Base-by-base conservation (phyloP, 1,284 basidiomycete species). In the Irpex sp. region DNA sequence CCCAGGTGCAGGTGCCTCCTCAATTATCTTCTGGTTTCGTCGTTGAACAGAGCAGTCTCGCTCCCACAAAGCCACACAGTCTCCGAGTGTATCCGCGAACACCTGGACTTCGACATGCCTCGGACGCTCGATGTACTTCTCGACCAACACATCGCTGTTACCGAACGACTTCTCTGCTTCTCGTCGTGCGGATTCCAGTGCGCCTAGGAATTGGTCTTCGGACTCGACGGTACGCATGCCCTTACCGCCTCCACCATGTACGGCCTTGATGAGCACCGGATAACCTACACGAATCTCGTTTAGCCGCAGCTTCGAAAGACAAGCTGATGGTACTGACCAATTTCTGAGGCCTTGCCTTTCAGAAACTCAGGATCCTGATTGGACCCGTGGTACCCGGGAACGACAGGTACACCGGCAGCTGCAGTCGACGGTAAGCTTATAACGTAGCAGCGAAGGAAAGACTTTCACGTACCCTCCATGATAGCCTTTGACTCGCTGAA, bases 171-270 rank as follows among this genome's bases (percentile, higher is more conserved):
- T 95, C 58, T 82, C 72, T 0, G 93, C 91, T 75, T 98, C 96
- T 51, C 96, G 84, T 72, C 93, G 86, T 0, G 95, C 96, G 33
- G 90, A 91, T 49, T 82, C 82, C 1, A 97, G 80, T 18, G 92
- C 89, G 64, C 94, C 89, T 60, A 81, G 74, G 67, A 96, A 95
- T 36, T 88, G 87, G 35, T 75, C 76, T 7, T 80, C 73, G 0
- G 82, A 77, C 28, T 81, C 80, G 33, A 97, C 96, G 28, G 89
- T 88, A 63, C 95, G 90, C 96, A 98, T 98, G 64, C 96, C 96
- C 72, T 97, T 94, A 16, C 96, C 96, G 61, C 96, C 96, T 58
- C 96, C 96, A 33, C 96, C 96, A 74, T 97, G 93, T 53, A 96
- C 91, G 28, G 96, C 95, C 73, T 97, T 97, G 78, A 97, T 96